Conservation (phyloP, 495 filamentous ascomycete species). For the Amorphotheca resinae region DNA sequence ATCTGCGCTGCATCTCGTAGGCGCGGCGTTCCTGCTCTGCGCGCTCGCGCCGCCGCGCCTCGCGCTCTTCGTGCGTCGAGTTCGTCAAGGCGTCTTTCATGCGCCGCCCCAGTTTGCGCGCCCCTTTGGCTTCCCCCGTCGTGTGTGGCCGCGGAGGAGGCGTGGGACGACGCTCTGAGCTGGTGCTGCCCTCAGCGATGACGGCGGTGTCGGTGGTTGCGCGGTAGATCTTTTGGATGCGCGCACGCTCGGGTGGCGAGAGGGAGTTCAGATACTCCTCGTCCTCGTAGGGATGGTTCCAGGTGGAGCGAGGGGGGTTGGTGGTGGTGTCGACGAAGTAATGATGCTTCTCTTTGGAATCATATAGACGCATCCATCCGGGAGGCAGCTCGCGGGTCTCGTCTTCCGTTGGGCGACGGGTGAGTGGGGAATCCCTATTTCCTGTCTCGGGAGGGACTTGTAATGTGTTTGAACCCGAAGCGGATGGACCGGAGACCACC, state of each 20-base stretch:
- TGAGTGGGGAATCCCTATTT: slow-evolving; percentile 21
- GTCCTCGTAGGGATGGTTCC: slow-evolving; percentile 42
- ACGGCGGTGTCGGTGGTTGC: slow-evolving; percentile 28
- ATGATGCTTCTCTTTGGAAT: slow-evolving; percentile 30
- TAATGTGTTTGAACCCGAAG: neutral
- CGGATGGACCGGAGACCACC: neutral
- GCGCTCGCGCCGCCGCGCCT: slow-evolving; percentile 23
- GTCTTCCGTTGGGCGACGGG: slow-evolving; percentile 39
- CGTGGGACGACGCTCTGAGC: too few species aligned
- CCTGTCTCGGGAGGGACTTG: neutral
- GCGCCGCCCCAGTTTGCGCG: slow-evolving; percentile 29
- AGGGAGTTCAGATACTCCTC: slow-evolving; percentile 30
- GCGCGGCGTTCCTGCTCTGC: slow-evolving; percentile 26
- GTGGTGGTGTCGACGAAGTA: slow-evolving; percentile 39
- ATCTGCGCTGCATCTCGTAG: slow-evolving; percentile 27
- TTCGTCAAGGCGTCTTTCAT: slow-evolving; percentile 36
- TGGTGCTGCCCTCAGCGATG: slow-evolving; percentile 26
- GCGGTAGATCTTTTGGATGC: slow-evolving; percentile 22
- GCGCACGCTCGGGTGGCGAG: slow-evolving; percentile 25
- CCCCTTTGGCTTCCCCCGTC: slow-evolving; percentile 11
- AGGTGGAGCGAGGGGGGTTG: slow-evolving; percentile 33
- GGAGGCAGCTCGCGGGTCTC: slow-evolving; percentile 29
- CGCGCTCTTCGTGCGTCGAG: slow-evolving; percentile 33
- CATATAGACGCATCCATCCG: slow-evolving; percentile 36
- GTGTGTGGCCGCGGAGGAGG: slow-evolving; percentile 3